These are phyloP conservation scores for Phytophthora meadii DNA, from an alignment of 352 stramenopile species.

Conservation along the genomic window DNA sequence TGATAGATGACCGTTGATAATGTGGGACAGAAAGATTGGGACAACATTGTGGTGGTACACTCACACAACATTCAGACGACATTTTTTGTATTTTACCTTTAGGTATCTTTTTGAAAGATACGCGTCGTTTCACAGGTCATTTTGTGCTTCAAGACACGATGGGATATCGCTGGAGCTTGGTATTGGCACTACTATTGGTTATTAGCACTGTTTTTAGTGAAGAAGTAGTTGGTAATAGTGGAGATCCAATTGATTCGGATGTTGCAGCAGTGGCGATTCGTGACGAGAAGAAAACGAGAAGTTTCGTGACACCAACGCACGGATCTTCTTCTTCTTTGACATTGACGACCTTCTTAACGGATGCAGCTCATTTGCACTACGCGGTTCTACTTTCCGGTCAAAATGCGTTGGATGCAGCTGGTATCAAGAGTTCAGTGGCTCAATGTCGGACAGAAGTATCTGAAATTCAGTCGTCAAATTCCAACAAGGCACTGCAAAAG, in stretches of 20 bases:
- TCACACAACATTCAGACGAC: constrained; percentile 8
- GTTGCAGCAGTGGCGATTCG: not conserved
- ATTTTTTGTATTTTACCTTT: not conserved
- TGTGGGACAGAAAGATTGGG: constrained; percentile 1
- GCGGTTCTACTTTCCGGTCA: constrained; percentile 53
- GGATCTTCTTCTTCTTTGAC: constrained; percentile 57
- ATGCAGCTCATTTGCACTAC: constrained; percentile 79
- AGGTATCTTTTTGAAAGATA: not conserved
- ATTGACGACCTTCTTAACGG: constrained; percentile 77
- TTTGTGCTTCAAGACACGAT: constrained; percentile 5
- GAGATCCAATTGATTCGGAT: not conserved
- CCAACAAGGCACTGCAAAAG: constrained; percentile 15
- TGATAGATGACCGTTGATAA: not conserved
- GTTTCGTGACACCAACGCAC: constrained; percentile 59
- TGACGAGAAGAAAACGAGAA: constrained; percentile 36
- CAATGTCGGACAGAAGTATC: constrained; percentile 27
- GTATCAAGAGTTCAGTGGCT: constrained; percentile 53
- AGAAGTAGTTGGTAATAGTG: not conserved
- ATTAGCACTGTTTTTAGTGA: constrained; percentile 8
- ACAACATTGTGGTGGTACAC: not conserved
- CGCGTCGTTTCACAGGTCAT: constrained; percentile 1
- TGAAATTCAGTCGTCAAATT: constrained; percentile 5
- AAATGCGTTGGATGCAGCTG: constrained; percentile 43
- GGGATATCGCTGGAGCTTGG: constrained; percentile 1
- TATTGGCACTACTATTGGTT: constrained; percentile 9